Conservation (phyloP, 2,329 filamentous ascomycete species). For the Colletotrichum agaves region DNA sequence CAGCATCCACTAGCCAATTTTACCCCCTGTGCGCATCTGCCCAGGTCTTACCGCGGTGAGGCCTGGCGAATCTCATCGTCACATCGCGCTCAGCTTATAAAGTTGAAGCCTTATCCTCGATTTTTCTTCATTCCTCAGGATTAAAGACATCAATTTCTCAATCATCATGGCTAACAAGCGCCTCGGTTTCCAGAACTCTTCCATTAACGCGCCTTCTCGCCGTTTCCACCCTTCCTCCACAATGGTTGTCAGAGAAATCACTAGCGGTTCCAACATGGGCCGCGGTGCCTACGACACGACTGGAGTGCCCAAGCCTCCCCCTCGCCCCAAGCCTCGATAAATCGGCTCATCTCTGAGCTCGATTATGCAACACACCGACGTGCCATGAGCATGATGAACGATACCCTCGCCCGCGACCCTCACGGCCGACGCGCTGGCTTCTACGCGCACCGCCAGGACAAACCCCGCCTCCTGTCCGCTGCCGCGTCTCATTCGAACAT, state of each 20-base stretch:
- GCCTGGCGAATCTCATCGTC: slow-evolving; percentile 34
- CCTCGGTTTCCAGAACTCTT: slow-evolving; percentile 8
- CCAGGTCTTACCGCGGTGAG: slow-evolving; percentile 1
- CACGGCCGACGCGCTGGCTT: slow-evolving; percentile 38
- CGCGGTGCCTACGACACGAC: slow-evolving; percentile 64
- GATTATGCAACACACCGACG: slow-evolving; percentile 1
- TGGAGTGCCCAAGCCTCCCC: slow-evolving; percentile 59
- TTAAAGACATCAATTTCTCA: slow-evolving; percentile 8
- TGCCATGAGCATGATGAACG: slow-evolving; percentile 21
- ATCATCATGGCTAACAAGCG: slow-evolving; percentile 34
- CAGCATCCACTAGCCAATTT: slow-evolving; percentile 35
- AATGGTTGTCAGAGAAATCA: slow-evolving; percentile 50
- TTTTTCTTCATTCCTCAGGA: slow-evolving; percentile 29
- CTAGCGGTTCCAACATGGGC: slow-evolving; percentile 56
- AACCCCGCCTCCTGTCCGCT: slow-evolving; percentile 11
- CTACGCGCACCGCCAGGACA: slow-evolving; percentile 36
- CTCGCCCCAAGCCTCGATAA: slow-evolving; percentile 54
- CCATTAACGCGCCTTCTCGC: background rate
- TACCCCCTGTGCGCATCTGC: slow-evolving; percentile 21
- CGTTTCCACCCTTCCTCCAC: slow-evolving; percentile 34
- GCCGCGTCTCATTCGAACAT: slow-evolving; percentile 30
- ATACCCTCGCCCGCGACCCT: slow-evolving; percentile 20
- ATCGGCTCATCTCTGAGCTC: slow-evolving; percentile 2
- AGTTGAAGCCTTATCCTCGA: slow-evolving; percentile 36
- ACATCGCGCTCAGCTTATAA: slow-evolving; percentile 44